phyloP scores from a whole-genome alignment of 202 grass and related monocot genomes.

The Tripidium arundinaceum region DNA sequence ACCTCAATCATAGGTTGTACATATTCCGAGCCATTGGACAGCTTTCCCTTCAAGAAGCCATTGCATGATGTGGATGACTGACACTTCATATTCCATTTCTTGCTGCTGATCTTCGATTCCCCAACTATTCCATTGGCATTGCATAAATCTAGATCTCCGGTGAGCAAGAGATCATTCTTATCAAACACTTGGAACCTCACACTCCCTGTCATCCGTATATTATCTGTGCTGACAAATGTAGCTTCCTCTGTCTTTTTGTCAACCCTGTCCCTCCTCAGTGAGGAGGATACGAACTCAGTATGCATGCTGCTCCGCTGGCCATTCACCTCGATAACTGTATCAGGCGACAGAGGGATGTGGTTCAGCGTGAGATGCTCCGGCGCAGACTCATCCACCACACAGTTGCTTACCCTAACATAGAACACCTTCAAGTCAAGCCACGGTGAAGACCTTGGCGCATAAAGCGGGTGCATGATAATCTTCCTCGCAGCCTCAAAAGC shows the following conservation, averaged over 20 bases:
- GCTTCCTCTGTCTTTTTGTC: slow-evolving; percentile 73
- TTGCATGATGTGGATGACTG: slow-evolving; percentile 43
- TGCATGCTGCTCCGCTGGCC: slow-evolving; percentile 44
- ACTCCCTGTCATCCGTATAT: slow-evolving; percentile 81
- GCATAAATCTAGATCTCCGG: slow-evolving; percentile 52
- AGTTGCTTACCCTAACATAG: slow-evolving; percentile 74
- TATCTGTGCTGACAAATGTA: slow-evolving; percentile 80
- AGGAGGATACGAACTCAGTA: slow-evolving; percentile 70
- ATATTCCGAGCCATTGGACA: slow-evolving; percentile 38
- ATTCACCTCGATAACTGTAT: no score
- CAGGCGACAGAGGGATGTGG: slow-evolving; percentile 63
- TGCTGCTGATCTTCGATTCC: slow-evolving; percentile 44
- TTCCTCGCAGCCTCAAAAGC: slow-evolving; percentile 60
- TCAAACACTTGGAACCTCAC: slow-evolving; percentile 80
- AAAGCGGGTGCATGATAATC: slow-evolving; percentile 90
- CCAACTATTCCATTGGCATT: slow-evolving; percentile 46
- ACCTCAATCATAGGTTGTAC: slow-evolving; percentile 63
- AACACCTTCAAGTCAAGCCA: slow-evolving; percentile 87
- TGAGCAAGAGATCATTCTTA: slow-evolving; percentile 62
- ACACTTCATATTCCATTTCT: slow-evolving; percentile 82
- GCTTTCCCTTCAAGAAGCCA: slow-evolving; percentile 66
- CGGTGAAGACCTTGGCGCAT: slow-evolving; percentile 61
- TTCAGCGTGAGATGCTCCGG: slow-evolving; percentile 67
- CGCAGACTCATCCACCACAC: slow-evolving; percentile 54
- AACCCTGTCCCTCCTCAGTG: slow-evolving; percentile 70